Percentiles rank a stretch among this genome's conserved stretches.
These are phyloP conservation scores for Grammothele lineata DNA, from an alignment of 768 basidiomycete species.

Conservation along the genomic window DNA sequence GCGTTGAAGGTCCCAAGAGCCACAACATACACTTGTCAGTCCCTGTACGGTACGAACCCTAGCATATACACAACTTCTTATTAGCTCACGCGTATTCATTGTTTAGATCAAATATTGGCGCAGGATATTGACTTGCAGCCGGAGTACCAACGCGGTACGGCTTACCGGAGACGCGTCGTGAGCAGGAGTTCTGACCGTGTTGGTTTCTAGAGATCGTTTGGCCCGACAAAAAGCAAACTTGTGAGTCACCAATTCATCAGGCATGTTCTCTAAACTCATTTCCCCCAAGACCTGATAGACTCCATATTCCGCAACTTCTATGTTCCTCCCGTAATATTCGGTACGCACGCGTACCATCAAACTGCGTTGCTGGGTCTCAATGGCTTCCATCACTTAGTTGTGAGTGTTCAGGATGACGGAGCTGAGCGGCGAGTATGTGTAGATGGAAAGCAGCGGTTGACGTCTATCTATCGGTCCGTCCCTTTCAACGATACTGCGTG, in stretches of 20 bases:
- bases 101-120: slow-evolving; percentile 62
- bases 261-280: neutral
- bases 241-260: neutral
- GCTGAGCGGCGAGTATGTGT: slow-evolving; percentile 64
- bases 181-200: neutral
- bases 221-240: slow-evolving; percentile 63
- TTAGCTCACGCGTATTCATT: too few species aligned
- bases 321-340: slow-evolving; percentile 76
- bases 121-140: slow-evolving; percentile 68
- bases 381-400: neutral
- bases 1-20: slow-evolving; percentile 22
- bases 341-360: slow-evolving; percentile 31
- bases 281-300: slow-evolving; percentile 55
- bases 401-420: slow-evolving; percentile 59
- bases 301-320: slow-evolving; percentile 77
- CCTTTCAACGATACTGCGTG: neutral
- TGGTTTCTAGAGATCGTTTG: slow-evolving; percentile 63
- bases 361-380: too few species aligned
- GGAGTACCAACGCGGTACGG: slow-evolving; percentile 73
- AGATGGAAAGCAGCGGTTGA: slow-evolving; percentile 79
- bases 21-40: slow-evolving; percentile 29
- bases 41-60: slow-evolving; percentile 26
- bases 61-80: too few species aligned
- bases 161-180: neutral
- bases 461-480: slow-evolving; percentile 64